Conservation (phyloP, 169 alveolate genomes). For the Cryptosporidium felis region DNA sequence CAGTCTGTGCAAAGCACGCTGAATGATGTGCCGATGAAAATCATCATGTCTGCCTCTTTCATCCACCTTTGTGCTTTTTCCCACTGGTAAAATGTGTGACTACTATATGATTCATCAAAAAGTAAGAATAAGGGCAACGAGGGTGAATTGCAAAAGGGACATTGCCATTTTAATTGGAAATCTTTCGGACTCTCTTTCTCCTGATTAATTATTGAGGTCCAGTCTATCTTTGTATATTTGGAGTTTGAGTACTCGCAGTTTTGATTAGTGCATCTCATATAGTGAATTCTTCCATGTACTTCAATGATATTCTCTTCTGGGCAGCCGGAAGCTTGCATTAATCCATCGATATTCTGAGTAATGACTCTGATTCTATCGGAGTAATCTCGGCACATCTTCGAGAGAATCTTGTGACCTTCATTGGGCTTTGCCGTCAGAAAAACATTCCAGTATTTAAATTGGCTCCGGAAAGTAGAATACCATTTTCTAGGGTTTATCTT, state of each 20-base stretch:
- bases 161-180: constrained; percentile 2
- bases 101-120: constrained; percentile 52
- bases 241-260: constrained; percentile 17
- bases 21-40: constrained; percentile 60
- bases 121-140: constrained; percentile 25
- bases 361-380: constrained; percentile 36
- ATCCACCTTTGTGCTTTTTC: constrained; percentile 59
- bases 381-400: constrained; percentile 3
- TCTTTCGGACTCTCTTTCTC: neutral
- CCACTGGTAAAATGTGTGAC: constrained; percentile 63
- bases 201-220: neutral
- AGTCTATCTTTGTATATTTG: constrained; percentile 1
- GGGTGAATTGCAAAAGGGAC: constrained; percentile 25
- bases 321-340: constrained; percentile 28
- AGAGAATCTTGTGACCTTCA: constrained; percentile 39
- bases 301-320: constrained; percentile 50
- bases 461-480: constrained; percentile 22
- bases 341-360: constrained; percentile 66
- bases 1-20: constrained; percentile 60
- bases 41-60: constrained; percentile 63
- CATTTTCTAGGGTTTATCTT: constrained; percentile 17
- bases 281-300: constrained; percentile 64
- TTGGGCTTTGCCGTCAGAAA: constrained; percentile 49
- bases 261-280: constrained; percentile 26
- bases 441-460: constrained; percentile 13